Evolutionary conservation across 371 early-diverging fungal species (phyloP), one percentile per base, ranked within the genome.

Genomic region (Haplosporangium sp.): DNA sequence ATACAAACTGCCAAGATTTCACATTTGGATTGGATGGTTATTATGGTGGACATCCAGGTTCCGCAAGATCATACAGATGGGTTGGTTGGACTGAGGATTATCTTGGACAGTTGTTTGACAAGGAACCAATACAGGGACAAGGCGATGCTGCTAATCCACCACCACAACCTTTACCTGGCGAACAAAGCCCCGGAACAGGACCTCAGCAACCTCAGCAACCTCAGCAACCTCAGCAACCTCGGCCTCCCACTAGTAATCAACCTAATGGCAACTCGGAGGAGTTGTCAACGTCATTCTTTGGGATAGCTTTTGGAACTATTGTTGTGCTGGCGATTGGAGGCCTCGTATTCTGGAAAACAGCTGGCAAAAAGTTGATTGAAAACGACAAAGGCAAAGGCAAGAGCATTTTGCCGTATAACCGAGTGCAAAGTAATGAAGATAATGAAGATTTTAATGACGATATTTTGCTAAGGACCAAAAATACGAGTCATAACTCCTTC

Each of bases 11-110:
- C 13, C 56, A 69, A 17, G 67, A 67, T 0, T 72, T 75, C 44
- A 44, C 72, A 4, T 81, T 71, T 55, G 82, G 56, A 2, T 48
- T 81, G 20, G 38, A 71, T 19, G 82, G 82, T 8, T 74, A 71
- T 35, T 72, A 66, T 58, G 45, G 44, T 6, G 66, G 65, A 17
- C 34, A 72, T 63, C 75, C 82, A 0, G 82, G 82, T 2, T 62
- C 71, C 3, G 82, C 82, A 1, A 55, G 38, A 10, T 81, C 82
- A 0, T 72, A 68, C 48, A 45, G 35, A 7, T 81, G 82, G 82
- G 76, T 75, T 1, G 82, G 82, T 0, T 75, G 75, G 79, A 45
- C 71, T 11, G 67, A 70, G 38, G 79, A 78, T 50, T 35, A 58
- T 1, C 37, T 67, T 11, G 79, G 79, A 2, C 20, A 52, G 20